phyloP scores from a whole-genome alignment of 140 eudicot genomes.

The Anethum foeniculum region DNA sequence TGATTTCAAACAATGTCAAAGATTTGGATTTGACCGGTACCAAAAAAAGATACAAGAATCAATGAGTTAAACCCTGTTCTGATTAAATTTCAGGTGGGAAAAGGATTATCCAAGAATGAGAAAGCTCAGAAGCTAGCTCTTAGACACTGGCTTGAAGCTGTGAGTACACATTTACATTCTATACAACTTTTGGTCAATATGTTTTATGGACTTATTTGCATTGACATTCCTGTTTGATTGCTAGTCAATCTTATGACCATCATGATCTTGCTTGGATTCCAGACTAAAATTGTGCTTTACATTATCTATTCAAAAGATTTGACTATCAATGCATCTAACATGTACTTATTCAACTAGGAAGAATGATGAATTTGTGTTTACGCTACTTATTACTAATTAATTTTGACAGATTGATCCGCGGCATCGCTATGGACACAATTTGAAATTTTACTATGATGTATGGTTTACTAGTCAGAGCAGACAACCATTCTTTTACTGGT shows the following conservation, averaged over 20 bases:
- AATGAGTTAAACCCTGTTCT: not conserved
- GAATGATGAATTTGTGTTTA: not conserved
- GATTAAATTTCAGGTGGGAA: conserved; percentile 46
- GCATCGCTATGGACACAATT: conserved; percentile 72
- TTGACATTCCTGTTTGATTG: not conserved
- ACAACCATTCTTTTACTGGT: conserved; percentile 81
- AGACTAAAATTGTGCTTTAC: not conserved
- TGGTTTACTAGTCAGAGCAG: conserved; percentile 68
- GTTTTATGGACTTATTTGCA: not conserved
- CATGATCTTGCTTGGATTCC: not conserved
- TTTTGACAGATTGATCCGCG: conserved; percentile 63
- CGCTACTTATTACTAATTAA: not conserved
- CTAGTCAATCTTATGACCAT: not conserved
- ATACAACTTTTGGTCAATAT: not conserved
- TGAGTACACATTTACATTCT: conserved; percentile 19
- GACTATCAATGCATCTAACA: not conserved
- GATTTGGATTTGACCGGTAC: conserved; percentile 3
- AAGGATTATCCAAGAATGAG: conserved; percentile 55
- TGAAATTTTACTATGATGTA: conserved; percentile 51
- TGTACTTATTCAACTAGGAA: not conserved
- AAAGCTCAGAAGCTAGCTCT: conserved; percentile 65
- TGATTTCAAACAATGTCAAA: not conserved
- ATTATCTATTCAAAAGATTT: not conserved
- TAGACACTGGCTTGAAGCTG: conserved; percentile 81
- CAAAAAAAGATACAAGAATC: not conserved